Conservation (phyloP, 2,329 filamentous ascomycete species). For the Fusarium humuli region DNA sequence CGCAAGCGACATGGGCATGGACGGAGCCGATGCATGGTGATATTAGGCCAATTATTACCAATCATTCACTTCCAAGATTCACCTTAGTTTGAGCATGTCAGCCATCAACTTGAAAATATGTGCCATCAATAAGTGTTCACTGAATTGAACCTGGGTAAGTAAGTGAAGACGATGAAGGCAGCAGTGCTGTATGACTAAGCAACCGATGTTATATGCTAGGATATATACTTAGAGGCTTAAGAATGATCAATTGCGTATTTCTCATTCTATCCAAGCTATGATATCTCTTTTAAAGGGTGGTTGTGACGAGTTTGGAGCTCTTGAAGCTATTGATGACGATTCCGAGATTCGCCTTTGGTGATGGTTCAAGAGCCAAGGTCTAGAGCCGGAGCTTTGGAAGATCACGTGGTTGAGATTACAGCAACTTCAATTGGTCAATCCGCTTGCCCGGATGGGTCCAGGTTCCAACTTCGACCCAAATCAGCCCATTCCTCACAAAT, state of each 20-base stretch:
- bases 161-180: background rate
- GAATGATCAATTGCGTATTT: background rate
- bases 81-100: rapidly evolving
- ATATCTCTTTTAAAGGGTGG: rapidly evolving
- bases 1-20: background rate
- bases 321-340: conserved; percentile 23
- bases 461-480: conserved; percentile 54
- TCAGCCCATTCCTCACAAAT: conserved; percentile 62
- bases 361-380: conserved; percentile 25
- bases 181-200: background rate
- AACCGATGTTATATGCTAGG: background rate
- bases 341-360: conserved; percentile 27
- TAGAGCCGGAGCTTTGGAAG: conserved; percentile 28
- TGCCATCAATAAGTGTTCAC: background rate
- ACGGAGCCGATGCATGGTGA: background rate
- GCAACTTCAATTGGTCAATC: conserved; percentile 53
- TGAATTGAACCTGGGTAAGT: background rate
- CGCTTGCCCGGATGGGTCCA: conserved; percentile 46
- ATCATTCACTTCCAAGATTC: background rate
- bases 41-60: background rate
- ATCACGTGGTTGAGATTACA: conserved; percentile 50
- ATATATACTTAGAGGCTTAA: background rate
- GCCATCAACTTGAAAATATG: background rate
- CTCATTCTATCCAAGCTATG: background rate
- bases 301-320: conserved; percentile 4